A percentile compares a stretch with the other conserved stretches of the same genome.
Evolutionary conservation across 2,329 filamentous ascomycete genomes (phyloP).

Genomic region (Colletotrichum gigasporum): DNA sequence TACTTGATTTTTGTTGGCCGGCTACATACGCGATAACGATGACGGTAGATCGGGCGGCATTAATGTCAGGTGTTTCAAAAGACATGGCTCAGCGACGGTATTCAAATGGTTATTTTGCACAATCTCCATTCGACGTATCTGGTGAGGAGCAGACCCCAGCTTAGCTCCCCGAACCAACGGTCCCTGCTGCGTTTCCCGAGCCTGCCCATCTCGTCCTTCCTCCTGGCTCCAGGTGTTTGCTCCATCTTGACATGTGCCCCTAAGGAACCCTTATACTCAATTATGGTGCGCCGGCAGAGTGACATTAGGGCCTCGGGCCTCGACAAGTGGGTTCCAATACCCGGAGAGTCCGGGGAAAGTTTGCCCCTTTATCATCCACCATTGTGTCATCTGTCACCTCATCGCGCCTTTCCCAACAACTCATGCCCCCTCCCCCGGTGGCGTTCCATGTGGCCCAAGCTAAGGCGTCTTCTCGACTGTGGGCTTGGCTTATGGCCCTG

Average conservation of each 20-base stretch:
- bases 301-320: slow-evolving; percentile 13
- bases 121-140: slow-evolving; percentile 3
- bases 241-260: neutral
- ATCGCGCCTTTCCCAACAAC: too few relatives aligned
- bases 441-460: too few relatives aligned
- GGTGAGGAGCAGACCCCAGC: neutral
- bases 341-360: slow-evolving; percentile 9
- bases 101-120: slow-evolving; percentile 29
- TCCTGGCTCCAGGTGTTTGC: too few relatives aligned
- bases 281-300: neutral
- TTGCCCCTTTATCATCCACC: neutral
- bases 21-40: slow-evolving; percentile 32
- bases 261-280: neutral
- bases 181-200: neutral
- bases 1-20: slow-evolving; percentile 32
- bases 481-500: too few relatives aligned
- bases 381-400: neutral
- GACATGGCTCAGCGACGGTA: slow-evolving; percentile 32
- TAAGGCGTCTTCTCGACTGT: too few relatives aligned
- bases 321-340: neutral
- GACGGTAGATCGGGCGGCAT: slow-evolving; percentile 32
- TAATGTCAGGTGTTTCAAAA: slow-evolving; percentile 32
- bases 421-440: too few relatives aligned
- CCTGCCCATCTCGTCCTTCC: neutral
- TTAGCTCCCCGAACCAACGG: neutral